These are phyloP conservation scores for Cutaneotrichosporon arboriforme DNA, from an alignment of 1,284 basidiomycete species.

Conservation along the genomic window DNA sequence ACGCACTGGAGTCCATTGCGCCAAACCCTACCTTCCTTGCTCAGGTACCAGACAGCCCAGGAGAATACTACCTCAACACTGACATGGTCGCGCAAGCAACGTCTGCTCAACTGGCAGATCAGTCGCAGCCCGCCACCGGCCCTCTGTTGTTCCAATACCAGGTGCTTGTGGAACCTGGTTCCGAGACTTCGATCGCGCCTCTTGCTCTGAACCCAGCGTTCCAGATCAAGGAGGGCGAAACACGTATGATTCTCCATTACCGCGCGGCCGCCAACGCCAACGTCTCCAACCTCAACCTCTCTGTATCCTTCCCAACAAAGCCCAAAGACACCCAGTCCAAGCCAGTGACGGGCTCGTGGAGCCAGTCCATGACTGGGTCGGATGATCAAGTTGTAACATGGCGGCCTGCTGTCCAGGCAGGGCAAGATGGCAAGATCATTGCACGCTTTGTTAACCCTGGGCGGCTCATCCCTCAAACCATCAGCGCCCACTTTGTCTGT, in stretches of 20 bases:
- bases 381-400: slow-evolving; percentile 45
- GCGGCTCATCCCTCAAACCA: slow-evolving; percentile 35
- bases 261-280: slow-evolving; percentile 26
- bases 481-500: slow-evolving; percentile 49
- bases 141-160: slow-evolving; percentile 53
- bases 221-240: slow-evolving; percentile 51
- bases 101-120: neutral
- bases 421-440: slow-evolving; percentile 48
- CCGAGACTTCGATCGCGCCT: slow-evolving; percentile 43
- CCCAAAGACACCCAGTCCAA: slow-evolving; percentile 52
- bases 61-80: slow-evolving; percentile 52
- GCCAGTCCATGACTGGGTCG: slow-evolving; percentile 5
- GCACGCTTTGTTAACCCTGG: slow-evolving; percentile 46
- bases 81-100: slow-evolving; percentile 37
- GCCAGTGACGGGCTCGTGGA: slow-evolving; percentile 49
- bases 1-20: slow-evolving; percentile 52
- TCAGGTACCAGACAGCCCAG: slow-evolving; percentile 45
- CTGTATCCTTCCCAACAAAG: slow-evolving; percentile 44
- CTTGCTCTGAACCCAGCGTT: slow-evolving; percentile 51
- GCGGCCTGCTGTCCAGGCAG: slow-evolving; percentile 35
- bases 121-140: slow-evolving; percentile 20
- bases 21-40: slow-evolving; percentile 52
- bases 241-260: slow-evolving; percentile 53
- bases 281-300: slow-evolving; percentile 41
- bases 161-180: slow-evolving; percentile 46